A percentile compares a stretch with the other conserved stretches of the same genome.
Evolutionary conservation across 257 asterid species (phyloP).

Genomic region (Nicotiana sylvestris): DNA sequence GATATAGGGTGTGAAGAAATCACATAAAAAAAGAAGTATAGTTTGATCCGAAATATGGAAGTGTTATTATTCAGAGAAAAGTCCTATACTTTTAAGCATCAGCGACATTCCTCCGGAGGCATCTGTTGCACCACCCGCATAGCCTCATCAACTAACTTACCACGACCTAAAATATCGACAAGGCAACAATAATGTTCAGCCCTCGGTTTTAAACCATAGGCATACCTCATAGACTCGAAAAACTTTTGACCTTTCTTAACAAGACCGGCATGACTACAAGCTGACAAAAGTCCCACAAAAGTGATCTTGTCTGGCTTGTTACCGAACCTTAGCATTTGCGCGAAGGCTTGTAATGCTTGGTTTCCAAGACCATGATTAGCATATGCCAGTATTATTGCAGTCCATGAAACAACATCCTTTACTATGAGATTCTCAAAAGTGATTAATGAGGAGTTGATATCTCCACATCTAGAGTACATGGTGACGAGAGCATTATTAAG

Average conservation of each 20-base stretch:
- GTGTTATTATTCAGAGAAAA: slow-evolving; percentile 17
- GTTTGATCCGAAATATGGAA: too few species aligned
- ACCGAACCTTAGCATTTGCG: slow-evolving; percentile 46
- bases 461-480: slow-evolving; percentile 18
- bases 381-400: slow-evolving; percentile 42
- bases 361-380: slow-evolving; percentile 54
- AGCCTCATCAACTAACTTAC: slow-evolving; percentile 40
- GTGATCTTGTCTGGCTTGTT: slow-evolving; percentile 46
- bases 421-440: slow-evolving; percentile 10
- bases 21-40: too few species aligned
- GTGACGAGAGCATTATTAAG: slow-evolving; percentile 16
- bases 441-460: slow-evolving; percentile 3
- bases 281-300: slow-evolving; percentile 53
- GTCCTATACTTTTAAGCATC: slow-evolving; percentile 37
- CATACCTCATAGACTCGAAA: slow-evolving; percentile 44
- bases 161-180: slow-evolving; percentile 40
- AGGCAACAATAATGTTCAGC: slow-evolving; percentile 51
- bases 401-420: slow-evolving; percentile 19
- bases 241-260: slow-evolving; percentile 53
- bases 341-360: slow-evolving; percentile 47
- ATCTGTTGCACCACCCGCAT: slow-evolving; percentile 41
- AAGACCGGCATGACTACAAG: slow-evolving; percentile 65
- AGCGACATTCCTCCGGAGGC: slow-evolving; percentile 45
- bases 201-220: slow-evolving; percentile 43
- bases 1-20: too few species aligned